These are phyloP conservation scores for Pouteria glomerata DNA, from an alignment of 148 eudicot species.

Conservation along the genomic window DNA sequence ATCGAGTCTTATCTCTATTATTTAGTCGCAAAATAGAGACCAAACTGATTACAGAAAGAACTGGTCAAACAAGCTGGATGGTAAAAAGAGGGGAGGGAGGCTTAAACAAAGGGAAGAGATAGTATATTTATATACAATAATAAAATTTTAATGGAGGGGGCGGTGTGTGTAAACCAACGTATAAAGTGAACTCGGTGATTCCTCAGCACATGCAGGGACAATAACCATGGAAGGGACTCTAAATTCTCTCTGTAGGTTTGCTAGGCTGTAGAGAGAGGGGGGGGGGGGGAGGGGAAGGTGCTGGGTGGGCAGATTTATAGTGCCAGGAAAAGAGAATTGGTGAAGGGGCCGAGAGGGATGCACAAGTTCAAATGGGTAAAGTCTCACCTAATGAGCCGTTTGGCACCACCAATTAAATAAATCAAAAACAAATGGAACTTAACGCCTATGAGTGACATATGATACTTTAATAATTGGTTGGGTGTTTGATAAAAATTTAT, in stretches of 20 bases:
- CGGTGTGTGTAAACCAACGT: too few species aligned
- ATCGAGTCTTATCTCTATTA: too few species aligned
- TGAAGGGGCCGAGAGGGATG: too few species aligned
- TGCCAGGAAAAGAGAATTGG: neutral
- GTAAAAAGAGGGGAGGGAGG: constrained; percentile 5
- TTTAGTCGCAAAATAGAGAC: neutral
- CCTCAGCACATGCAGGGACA: constrained; percentile 73
- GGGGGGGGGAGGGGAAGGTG: neutral
- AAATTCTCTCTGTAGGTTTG: neutral
- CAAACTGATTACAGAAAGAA: neutral
- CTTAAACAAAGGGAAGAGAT: neutral
- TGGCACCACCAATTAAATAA: too few species aligned
- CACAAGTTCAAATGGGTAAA: too few species aligned
- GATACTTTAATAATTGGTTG: too few species aligned
- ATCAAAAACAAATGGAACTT: too few species aligned
- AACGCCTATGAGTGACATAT: too few species aligned
- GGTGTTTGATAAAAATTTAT: too few species aligned
- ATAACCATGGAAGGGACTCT: constrained; percentile 17
- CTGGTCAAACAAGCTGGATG: neutral
- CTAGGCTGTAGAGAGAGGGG: neutral
- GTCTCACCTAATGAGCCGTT: too few species aligned
- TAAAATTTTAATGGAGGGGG: too few species aligned
- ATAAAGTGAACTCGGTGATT: constrained; percentile 38
- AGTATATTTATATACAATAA: constrained; percentile 22
- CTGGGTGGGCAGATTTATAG: neutral